Evolutionary conservation across 1,139 yeast genomes (phyloP), one percentile per base, ranked within the genome.

Genomic region (Kazachstania sp.): DNA sequence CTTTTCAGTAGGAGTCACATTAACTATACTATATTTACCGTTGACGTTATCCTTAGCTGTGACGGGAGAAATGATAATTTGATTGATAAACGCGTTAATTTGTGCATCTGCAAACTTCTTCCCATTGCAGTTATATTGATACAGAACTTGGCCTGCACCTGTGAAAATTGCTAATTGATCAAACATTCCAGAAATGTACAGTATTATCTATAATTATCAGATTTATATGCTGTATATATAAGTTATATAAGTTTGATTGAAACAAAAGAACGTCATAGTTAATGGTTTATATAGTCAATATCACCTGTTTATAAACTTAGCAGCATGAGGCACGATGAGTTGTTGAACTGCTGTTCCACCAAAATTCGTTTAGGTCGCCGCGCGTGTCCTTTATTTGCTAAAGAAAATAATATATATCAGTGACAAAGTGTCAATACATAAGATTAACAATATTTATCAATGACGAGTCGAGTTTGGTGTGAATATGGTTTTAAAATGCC

Each of bases 61-160:
- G 3, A 58, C 55, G 3, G 67, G 61, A n/a, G 63, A 55, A 18
- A 63, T 54, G 34, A 63, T 54, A 19, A 61, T 41, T 36, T 65
- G 67, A 20, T 64, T 55, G 43, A 81, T 71, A 55, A 81, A 71
- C 29, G 74, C 71, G 43, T 74, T 70, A 45, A 81, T 71, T 46
- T 80, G 72, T 5, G 72, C 58, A 54, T 79, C 81, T 42, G 78
- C 64, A 16, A 78, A 69, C 35, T 75, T 69, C 47, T 69, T 70
- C 43, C 73, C 71, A 9, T 69, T 65, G 36, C 75, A 69, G 42
- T 59, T 61, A 49, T 71, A 69, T 52, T 72, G 71, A 73, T 77
- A 81, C 18, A 77, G 65, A 13, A 81, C 83, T 20, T 74, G 66
- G 0, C 87, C 87, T 9, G 79, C 74, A 1, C 76, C 71, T 2